phyloP scores from a whole-genome alignment of 2,329 filamentous ascomycete species.

The Fusarium sp. region DNA sequence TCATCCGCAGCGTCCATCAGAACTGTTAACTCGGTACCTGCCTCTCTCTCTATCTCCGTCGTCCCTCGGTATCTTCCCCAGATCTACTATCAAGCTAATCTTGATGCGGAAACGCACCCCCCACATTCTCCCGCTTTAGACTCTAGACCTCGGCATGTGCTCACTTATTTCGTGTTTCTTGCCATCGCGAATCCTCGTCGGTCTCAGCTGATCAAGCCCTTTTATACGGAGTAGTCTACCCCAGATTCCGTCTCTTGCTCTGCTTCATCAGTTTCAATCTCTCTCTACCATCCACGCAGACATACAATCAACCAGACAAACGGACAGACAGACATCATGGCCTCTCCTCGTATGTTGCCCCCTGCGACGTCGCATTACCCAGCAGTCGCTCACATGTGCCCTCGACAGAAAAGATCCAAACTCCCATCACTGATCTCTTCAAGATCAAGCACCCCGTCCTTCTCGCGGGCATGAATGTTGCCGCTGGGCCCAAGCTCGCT shows the following conservation, averaged over 20 bases:
- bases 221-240: conserved; percentile 31
- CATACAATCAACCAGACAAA: conserved; percentile 15
- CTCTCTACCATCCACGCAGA: conserved; percentile 10
- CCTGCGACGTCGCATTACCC: conserved; percentile 1
- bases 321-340: conserved; percentile 63
- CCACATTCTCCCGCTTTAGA: conserved; percentile 23
- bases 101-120: conserved; percentile 5
- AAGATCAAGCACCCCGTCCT: conserved; percentile 97
- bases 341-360: conserved; percentile 76
- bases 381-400: conserved; percentile 21
- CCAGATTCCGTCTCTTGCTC: conserved; percentile 9
- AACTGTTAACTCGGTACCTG: conserved; percentile 10
- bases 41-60: conserved; percentile 2
- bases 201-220: conserved; percentile 34
- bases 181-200: conserved; percentile 8
- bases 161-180: conserved; percentile 1
- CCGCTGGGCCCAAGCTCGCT: conserved; percentile 93
- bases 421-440: conserved; percentile 92
- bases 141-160: conserved; percentile 42
- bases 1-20: background rate
- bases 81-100: conserved; percentile 35
- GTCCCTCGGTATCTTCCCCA: conserved; percentile 45
- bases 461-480: conserved; percentile 99
- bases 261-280: conserved; percentile 14
- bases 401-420: conserved; percentile 71